Conservation (phyloP, 495 filamentous ascomycete species). For the Aspergillus campestris region DNA sequence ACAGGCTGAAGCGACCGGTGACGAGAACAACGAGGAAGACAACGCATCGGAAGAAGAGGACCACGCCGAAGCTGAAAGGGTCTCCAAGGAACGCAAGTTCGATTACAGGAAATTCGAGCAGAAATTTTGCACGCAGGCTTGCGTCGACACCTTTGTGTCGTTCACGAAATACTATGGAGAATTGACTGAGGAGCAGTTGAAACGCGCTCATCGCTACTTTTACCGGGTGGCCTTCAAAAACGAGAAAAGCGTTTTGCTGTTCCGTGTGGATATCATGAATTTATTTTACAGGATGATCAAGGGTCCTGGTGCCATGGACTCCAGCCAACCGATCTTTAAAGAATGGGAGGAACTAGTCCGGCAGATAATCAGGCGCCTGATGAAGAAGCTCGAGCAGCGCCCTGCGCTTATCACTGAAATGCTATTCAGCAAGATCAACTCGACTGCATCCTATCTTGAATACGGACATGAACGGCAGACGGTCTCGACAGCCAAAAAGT, state of each 20-base stretch:
- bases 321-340: conserved; percentile 53
- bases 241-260: conserved; percentile 79
- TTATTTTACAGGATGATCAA: conserved; percentile 90
- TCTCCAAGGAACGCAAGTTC: conserved; percentile 78
- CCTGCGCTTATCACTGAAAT: conserved; percentile 81
- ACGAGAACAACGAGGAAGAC: conserved; percentile 42
- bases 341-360: conserved; percentile 89
- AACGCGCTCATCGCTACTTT: conserved; percentile 91
- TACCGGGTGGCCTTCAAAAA: conserved; percentile 93
- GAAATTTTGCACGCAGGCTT: conserved; percentile 74
- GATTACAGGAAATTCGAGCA: conserved; percentile 79
- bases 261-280: conserved; percentile 80
- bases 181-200: conserved; percentile 71
- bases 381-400: conserved; percentile 73
- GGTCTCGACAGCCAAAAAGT: conserved; percentile 42
- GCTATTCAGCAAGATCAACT: conserved; percentile 86
- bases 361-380: conserved; percentile 66
- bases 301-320: conserved; percentile 70
- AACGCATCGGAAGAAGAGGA: conserved; percentile 71
- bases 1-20: conserved; percentile 26
- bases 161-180: conserved; percentile 78
- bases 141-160: conserved; percentile 79
- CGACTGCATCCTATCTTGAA: conserved; percentile 77
- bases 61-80: conserved; percentile 53
- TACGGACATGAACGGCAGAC: conserved; percentile 83